Evolutionary conservation across 805 yeast species (phyloP), one percentile per base, ranked within the genome.

Genomic region (Metschnikowia picachoensis): DNA sequence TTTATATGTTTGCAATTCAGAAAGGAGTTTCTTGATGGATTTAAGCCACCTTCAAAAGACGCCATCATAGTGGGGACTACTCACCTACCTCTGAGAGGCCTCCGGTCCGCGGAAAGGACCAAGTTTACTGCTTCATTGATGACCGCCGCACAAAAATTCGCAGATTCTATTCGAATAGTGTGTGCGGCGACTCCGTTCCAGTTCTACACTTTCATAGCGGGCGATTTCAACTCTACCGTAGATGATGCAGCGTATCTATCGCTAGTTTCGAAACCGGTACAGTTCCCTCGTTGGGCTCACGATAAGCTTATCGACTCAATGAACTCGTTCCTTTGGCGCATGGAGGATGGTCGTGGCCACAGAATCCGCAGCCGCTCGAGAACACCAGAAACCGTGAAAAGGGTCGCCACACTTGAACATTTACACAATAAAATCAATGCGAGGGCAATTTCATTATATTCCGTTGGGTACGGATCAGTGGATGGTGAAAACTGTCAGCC

Each of bases 141-240:
- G 7, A 13, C 30, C 11, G 15, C 37, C 13, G 12, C 29, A 2
- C 30, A 17, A n/a, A 8, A 8, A 8, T 36, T 42, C 14, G 40
- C 45, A 13, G 25, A 42, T 25, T 20, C 30, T 3, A 35, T 36
- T 8, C 16, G 36, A 14, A 30, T 27, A 7, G 13, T 17, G 3
- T 10, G 36, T 7, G 11, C 25, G 20, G 28, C 27, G 2, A 10
- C 12, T 14, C 16, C 13, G 25, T 20, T 20, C 20, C 15, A 12
- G 11, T 44, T 44, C 37, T 44, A 44, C 20, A 44, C 40, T 8
- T 44, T 44, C 39, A 25, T 44, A 5, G 47, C 43, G 10, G 47
- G 47, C 8, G 47, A 44, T 29, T 39, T 44, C 29, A 44, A 44
- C 25, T 37, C 47, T 13, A 30, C 39, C 1, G 33, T 27, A 11